phyloP scores from a whole-genome alignment of 2,329 filamentous ascomycete genomes.

The Trichoderma brevicompactum region DNA sequence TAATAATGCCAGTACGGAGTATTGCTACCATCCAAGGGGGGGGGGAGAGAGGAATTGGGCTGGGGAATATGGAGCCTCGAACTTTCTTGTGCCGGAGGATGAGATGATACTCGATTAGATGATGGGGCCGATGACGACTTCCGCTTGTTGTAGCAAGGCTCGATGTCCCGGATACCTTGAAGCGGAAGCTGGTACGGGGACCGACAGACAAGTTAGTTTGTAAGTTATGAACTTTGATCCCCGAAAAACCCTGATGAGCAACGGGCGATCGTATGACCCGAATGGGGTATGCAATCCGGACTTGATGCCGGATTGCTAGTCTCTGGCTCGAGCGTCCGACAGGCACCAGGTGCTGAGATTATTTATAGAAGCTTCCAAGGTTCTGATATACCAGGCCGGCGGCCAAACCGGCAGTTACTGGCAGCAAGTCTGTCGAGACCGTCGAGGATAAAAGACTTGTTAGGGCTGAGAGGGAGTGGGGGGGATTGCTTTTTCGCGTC shows the following conservation, averaged over 20 bases:
- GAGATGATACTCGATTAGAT: slow-evolving; percentile 10
- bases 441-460: not conserved
- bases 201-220: not conserved
- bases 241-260: not conserved
- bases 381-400: slow-evolving; percentile 16
- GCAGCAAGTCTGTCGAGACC: not conserved
- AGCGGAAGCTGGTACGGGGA: not conserved
- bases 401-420: slow-evolving; percentile 17
- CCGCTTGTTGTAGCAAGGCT: slow-evolving; percentile 2
- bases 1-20: not conserved
- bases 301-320: too few species aligned
- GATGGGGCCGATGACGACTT: not conserved
- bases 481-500: too few species aligned
- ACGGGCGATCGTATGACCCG: not conserved
- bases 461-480: too few species aligned
- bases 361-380: slow-evolving; percentile 25
- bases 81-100: not conserved
- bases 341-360: not conserved
- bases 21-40: not conserved
- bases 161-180: too few species aligned
- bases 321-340: not conserved
- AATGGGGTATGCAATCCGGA: not conserved
- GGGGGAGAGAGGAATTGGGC: too few species aligned
- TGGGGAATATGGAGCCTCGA: not conserved
- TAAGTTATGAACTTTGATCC: not conserved